Conservation (phyloP, 163 green algal species). For the Chloromonas sp. region DNA sequence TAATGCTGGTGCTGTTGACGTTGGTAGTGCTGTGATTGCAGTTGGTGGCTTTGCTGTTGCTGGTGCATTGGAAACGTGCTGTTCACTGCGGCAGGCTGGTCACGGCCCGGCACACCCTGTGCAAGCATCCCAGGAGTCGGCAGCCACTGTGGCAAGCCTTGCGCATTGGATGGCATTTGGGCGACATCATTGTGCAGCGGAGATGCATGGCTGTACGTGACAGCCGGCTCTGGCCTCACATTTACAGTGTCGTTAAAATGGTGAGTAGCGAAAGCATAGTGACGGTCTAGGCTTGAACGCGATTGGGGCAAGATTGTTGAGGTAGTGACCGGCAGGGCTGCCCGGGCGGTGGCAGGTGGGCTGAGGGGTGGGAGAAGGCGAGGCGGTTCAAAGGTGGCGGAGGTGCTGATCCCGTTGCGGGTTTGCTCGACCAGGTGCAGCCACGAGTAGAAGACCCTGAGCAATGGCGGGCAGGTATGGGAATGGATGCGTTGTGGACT, state of each 20-base stretch:
- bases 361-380: neutral
- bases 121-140: neutral
- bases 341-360: neutral
- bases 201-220: neutral
- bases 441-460: neutral
- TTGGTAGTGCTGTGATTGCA: neutral
- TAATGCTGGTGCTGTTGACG: neutral
- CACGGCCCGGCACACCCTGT: neutral
- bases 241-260: too few relatives aligned
- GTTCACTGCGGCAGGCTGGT: too few relatives aligned
- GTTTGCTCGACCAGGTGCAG: neutral
- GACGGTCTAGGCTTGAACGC: neutral
- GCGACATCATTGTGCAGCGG: neutral
- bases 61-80: neutral
- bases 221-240: too few relatives aligned
- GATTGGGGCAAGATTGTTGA: neutral
- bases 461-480: neutral
- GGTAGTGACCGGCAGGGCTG: neutral
- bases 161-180: neutral
- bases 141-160: neutral
- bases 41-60: neutral
- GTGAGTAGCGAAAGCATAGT: too few relatives aligned
- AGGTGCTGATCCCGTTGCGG: too few relatives aligned
- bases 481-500: neutral
- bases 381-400: neutral